Percentiles rank a stretch among this genome's conserved stretches.
Evolutionary conservation across 345 rosid genomes (phyloP).

Genomic region (Camelina laxa): DNA sequence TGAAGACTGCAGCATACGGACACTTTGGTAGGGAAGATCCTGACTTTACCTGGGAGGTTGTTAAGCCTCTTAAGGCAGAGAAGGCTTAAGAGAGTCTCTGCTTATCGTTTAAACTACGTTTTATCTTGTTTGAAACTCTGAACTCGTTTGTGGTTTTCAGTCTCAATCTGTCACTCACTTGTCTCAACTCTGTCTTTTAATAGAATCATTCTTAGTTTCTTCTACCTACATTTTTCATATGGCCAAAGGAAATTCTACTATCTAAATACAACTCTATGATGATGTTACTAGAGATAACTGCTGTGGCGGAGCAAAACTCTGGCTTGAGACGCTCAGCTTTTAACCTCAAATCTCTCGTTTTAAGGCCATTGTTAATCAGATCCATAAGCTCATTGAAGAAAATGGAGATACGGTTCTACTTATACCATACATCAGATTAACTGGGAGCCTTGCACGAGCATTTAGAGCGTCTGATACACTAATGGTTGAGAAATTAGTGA

Average conservation of each 20-base stretch:
- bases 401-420: constrained; percentile 60
- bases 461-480: constrained; percentile 80
- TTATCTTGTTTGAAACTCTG: constrained; percentile 28
- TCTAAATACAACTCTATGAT: constrained; percentile 67
- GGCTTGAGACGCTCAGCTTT: constrained; percentile 79
- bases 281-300: constrained; percentile 80
- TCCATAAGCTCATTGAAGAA: constrained; percentile 56
- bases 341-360: constrained; percentile 75
- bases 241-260: constrained; percentile 62
- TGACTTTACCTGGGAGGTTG: constrained; percentile 84
- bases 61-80: constrained; percentile 79
- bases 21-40: constrained; percentile 83
- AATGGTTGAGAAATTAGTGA: constrained; percentile 74
- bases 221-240: no score
- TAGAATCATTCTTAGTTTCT: constrained; percentile 15
- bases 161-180: constrained; percentile 13
- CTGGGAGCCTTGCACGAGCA: constrained; percentile 85
- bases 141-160: constrained; percentile 5
- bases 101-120: constrained; percentile 17
- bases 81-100: constrained; percentile 52
- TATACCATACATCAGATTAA: constrained; percentile 64
- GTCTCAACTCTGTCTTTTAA: background rate
- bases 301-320: constrained; percentile 70
- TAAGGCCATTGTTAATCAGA: constrained; percentile 77
- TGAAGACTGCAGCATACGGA: constrained; percentile 86